These are phyloP conservation scores for Trametes gibbosa DNA, from an alignment of 768 basidiomycete species.

Conservation along the genomic window DNA sequence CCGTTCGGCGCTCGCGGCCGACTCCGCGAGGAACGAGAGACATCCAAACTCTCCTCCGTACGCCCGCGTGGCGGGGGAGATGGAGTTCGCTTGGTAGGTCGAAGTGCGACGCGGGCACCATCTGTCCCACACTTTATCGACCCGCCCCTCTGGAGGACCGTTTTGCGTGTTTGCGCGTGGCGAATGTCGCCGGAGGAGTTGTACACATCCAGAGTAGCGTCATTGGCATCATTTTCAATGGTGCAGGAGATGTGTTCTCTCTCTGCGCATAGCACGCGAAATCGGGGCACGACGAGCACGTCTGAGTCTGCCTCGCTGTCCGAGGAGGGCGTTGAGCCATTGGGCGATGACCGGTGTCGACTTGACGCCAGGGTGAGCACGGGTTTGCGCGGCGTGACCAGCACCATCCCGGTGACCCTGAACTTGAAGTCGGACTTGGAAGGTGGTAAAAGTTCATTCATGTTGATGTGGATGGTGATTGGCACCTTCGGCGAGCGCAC, in stretches of 20 bases:
- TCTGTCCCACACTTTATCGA: slow-evolving; percentile 60
- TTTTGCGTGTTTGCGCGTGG: slow-evolving; percentile 61
- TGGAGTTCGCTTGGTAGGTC: slow-evolving; percentile 31
- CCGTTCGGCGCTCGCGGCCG: slow-evolving; percentile 26
- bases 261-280: slow-evolving; percentile 68
- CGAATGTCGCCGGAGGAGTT: slow-evolving; percentile 53
- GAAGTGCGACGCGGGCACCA: slow-evolving; percentile 57
- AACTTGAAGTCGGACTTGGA: slow-evolving; percentile 65
- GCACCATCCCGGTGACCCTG: slow-evolving; percentile 60
- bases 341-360: slow-evolving; percentile 17
- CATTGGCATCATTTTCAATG: slow-evolving; percentile 59
- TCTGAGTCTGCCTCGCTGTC: slow-evolving; percentile 38
- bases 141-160: slow-evolving; percentile 58
- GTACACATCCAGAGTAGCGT: slow-evolving; percentile 57
- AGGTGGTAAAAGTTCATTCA: slow-evolving; percentile 71
- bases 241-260: slow-evolving; percentile 54
- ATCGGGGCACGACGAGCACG: slow-evolving; percentile 62
- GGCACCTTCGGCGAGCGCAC: slow-evolving; percentile 51
- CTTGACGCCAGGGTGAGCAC: slow-evolving; percentile 11
- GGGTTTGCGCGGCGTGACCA: slow-evolving; percentile 47
- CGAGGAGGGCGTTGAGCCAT: slow-evolving; percentile 13
- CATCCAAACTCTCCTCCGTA: slow-evolving; percentile 19
- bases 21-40: slow-evolving; percentile 19
- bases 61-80: slow-evolving; percentile 6
- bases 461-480: slow-evolving; percentile 74